phyloP scores from a whole-genome alignment of 805 yeast species.

The Danielozyma ontarioensis region DNA sequence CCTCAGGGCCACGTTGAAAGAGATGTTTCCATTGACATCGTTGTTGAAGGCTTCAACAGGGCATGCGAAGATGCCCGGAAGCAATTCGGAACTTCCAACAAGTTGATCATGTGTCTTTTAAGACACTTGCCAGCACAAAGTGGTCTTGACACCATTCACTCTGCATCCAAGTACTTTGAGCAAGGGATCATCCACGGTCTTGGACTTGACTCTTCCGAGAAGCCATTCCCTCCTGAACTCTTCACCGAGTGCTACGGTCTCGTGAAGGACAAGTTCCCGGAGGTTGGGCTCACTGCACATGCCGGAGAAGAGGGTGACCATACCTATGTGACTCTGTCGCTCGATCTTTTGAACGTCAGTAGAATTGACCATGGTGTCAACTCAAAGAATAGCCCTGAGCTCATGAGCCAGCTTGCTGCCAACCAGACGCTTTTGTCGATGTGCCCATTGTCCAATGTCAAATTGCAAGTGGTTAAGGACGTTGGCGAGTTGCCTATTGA shows the following conservation, averaged over 20 bases:
- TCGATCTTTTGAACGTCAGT: conserved; percentile 48
- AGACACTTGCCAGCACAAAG: conserved; percentile 65
- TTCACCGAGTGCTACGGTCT: conserved; percentile 58
- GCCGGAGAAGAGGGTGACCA: conserved; percentile 90
- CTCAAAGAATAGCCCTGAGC: conserved; percentile 47
- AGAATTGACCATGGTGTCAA: conserved; percentile 83
- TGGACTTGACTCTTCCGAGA: conserved; percentile 80
- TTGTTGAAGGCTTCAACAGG: conserved; percentile 59
- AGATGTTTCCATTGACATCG: conserved; percentile 53
- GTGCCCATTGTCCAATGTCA: conserved; percentile 76
- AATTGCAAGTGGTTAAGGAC: conserved; percentile 66
- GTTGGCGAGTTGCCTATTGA: conserved; percentile 64
- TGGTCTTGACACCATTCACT: conserved; percentile 53
- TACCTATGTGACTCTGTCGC: conserved; percentile 53
- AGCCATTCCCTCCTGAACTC: conserved; percentile 68
- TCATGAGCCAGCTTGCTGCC: conserved; percentile 54
- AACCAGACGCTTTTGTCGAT: conserved; percentile 57
- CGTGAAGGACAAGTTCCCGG: conserved; percentile 44
- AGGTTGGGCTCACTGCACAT: conserved; percentile 70
- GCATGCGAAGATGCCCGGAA: conserved; percentile 61
- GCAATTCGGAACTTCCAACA: conserved; percentile 60
- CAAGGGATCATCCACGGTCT: conserved; percentile 65
- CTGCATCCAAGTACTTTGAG: conserved; percentile 47
- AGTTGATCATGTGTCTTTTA: conserved; percentile 75
- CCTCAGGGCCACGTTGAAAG: conserved; percentile 81